phyloP scores from a whole-genome alignment of 257 asterid genomes.

The Anisodus tanguticus region DNA sequence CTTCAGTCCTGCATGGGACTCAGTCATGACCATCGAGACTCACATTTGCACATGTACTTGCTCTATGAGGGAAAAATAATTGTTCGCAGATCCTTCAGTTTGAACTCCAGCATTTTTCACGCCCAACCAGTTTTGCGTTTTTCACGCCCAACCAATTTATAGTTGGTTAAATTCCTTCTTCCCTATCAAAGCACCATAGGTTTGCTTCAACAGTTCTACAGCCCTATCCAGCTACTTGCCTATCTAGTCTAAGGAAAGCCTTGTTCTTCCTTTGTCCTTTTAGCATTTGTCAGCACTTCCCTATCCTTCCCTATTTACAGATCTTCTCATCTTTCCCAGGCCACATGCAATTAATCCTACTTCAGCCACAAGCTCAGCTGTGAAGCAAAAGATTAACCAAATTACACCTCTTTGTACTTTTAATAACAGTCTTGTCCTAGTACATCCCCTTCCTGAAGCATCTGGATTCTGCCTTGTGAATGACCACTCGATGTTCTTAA shows the following conservation, averaged over 20 bases:
- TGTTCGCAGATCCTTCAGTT: neutral
- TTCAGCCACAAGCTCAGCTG: neutral
- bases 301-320: neutral
- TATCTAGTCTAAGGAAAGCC: constrained; percentile 11
- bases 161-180: neutral
- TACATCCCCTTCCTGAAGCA: neutral
- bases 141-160: neutral
- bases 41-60: neutral
- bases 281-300: neutral
- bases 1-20: neutral
- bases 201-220: neutral
- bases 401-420: neutral
- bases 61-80: neutral
- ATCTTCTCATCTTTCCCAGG: neutral
- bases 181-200: neutral
- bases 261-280: neutral
- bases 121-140: neutral
- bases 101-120: neutral
- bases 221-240: neutral
- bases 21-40: neutral
- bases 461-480: neutral
- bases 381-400: neutral
- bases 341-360: neutral
- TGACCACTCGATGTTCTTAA: neutral
- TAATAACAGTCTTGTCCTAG: neutral